Base-by-base conservation (phyloP, 2,329 filamentous ascomycete species). In the Chaetomium sp. region DNA sequence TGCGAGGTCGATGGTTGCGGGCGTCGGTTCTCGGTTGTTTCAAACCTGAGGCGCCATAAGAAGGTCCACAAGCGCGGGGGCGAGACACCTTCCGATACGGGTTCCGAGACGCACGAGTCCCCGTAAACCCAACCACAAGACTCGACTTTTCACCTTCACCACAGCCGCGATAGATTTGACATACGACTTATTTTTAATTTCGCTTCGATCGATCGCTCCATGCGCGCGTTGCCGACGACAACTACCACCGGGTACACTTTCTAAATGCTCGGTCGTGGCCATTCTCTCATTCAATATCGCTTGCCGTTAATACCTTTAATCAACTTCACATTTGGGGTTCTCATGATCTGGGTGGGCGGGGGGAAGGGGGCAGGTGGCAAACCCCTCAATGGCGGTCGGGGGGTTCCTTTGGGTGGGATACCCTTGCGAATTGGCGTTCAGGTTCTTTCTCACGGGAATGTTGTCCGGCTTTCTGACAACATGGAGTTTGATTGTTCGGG, bases 1-100 rank as follows among this genome's bases (percentile, higher is more conserved):
- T 97, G 94, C 68, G 90, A 96, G 66, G 89, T 96, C 54, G 90
- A 95, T 68, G 91, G 91, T 48, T 99, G 94, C 69, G 92, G 92
- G 41, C 86, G 94, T 65, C 89, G 96, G 68, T 97, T 99, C 72
- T 97, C 92, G 0, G 94, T 97, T 33, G 94, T 97, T 27, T 96
- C 91, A 45, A 99, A 99, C 71, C 77, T 97, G 54, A 86, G 94
- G 62, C 82, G 94, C 66, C 94, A 99, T 74, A 88, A 90, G 69
- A 97, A 97, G 75, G 92, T 97, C 48, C 94, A 99, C 79, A 94
- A 91, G 73, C 85, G 61, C 53, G 65, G 54, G 53, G 48, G 61
- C 53, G 61, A 65, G 50, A 65, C 63, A 6, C 79, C 76, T 47
- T 85, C 82, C 2, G 82, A 85, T 61, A 78, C 81, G 33, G 82